Conservation (phyloP, 2,329 filamentous ascomycete species). For the Sporothrix curviconia region DNA sequence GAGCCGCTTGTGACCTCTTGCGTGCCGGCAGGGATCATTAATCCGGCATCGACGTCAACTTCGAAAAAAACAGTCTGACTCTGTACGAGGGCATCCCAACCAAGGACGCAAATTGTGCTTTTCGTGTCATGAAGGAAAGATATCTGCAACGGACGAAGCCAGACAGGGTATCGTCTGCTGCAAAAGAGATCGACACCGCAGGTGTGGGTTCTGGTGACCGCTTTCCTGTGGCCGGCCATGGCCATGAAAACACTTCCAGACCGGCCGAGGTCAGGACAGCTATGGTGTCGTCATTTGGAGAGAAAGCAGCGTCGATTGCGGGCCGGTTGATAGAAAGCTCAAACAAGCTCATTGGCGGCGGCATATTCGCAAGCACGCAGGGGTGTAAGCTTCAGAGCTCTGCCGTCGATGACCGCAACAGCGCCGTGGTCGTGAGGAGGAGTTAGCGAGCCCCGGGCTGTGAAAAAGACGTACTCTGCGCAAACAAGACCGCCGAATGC, state of each 20-base stretch:
- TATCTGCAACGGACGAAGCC: slow-evolving; percentile 29
- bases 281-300: slow-evolving; percentile 55
- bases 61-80: slow-evolving; percentile 21
- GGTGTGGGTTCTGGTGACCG: slow-evolving; percentile 41
- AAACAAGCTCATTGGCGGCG: slow-evolving; percentile 85
- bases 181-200: slow-evolving; percentile 17
- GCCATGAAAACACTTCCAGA: slow-evolving; percentile 64
- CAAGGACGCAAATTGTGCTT: slow-evolving; percentile 30
- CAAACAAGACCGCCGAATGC: slow-evolving; percentile 45
- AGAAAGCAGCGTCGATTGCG: slow-evolving; percentile 69
- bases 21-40: slow-evolving; percentile 1
- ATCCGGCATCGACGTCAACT: neutral
- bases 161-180: slow-evolving; percentile 15
- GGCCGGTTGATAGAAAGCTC: slow-evolving; percentile 59
- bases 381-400: slow-evolving; percentile 73
- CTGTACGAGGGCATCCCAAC: slow-evolving; percentile 24
- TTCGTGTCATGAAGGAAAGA: slow-evolving; percentile 17
- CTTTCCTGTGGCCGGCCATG: slow-evolving; percentile 58
- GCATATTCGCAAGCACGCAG: slow-evolving; percentile 76
- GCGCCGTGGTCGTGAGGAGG: slow-evolving; percentile 71
- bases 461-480: slow-evolving; percentile 61
- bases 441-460: slow-evolving; percentile 60
- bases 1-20: slow-evolving; percentile 20
- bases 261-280: slow-evolving; percentile 63
- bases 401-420: slow-evolving; percentile 80